Evolutionary conservation across 306 rosid genomes (phyloP).

Genomic region (Canavalia ensiformis): DNA sequence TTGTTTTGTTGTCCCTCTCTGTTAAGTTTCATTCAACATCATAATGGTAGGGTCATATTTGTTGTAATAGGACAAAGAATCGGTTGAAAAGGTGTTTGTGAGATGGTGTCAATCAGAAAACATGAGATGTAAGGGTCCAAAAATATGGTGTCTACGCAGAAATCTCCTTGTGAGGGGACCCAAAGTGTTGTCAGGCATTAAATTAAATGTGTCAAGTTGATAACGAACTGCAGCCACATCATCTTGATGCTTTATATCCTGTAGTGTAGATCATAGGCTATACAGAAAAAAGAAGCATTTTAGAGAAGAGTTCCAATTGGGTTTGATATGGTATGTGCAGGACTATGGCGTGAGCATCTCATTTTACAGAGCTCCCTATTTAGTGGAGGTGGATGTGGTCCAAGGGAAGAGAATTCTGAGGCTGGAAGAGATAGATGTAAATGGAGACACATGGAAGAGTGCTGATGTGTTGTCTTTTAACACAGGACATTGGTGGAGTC

Average conservation of each 20-base stretch:
- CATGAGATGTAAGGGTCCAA: slow-evolving; percentile 14
- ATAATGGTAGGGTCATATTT: slow-evolving; percentile 19
- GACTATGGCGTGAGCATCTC: slow-evolving; percentile 74
- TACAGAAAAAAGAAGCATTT: slow-evolving; percentile 37
- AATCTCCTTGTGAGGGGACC: slow-evolving; percentile 46
- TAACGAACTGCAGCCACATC: slow-evolving; percentile 48
- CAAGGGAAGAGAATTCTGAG: slow-evolving; percentile 75
- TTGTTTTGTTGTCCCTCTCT: background rate
- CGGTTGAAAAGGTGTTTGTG: slow-evolving; percentile 24
- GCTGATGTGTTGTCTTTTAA: slow-evolving; percentile 82
- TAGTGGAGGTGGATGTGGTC: slow-evolving; percentile 70
- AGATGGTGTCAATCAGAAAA: slow-evolving; percentile 25
- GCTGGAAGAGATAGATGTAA: slow-evolving; percentile 67
- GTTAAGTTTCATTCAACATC: background rate
- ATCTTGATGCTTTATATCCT: slow-evolving; percentile 37
- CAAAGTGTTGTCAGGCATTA: slow-evolving; percentile 26
- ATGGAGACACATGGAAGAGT: slow-evolving; percentile 62
- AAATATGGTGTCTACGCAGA: background rate
- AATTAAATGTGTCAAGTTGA: slow-evolving; percentile 40
- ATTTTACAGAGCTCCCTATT: slow-evolving; percentile 76
- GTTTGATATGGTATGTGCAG: slow-evolving; percentile 59
- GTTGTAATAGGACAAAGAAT: slow-evolving; percentile 27
- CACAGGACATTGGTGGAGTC: slow-evolving; percentile 95
- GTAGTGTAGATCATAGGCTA: slow-evolving; percentile 42
- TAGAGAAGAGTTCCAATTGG: slow-evolving; percentile 32